Conservation (phyloP, 2,329 filamentous ascomycete species). For the Cryphonectria radicalis region DNA sequence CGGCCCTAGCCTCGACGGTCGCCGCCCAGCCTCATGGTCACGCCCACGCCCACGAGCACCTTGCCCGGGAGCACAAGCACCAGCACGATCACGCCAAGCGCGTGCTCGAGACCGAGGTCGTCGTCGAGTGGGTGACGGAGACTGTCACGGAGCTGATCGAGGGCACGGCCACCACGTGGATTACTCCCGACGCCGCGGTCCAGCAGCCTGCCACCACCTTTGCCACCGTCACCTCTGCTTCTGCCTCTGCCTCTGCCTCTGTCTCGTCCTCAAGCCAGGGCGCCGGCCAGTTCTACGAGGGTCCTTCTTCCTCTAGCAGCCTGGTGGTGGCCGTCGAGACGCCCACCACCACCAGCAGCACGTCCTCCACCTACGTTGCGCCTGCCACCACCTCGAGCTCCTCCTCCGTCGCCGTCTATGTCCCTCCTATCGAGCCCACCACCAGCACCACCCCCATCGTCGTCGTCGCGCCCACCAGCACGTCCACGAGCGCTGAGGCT, state of each 20-base stretch:
- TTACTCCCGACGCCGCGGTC: constrained; percentile 41
- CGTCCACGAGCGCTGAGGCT: constrained; percentile 33
- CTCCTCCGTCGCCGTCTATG: constrained; percentile 18
- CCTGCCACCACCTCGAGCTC: constrained; percentile 36
- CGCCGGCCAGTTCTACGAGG: constrained; percentile 40
- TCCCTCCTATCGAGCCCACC: constrained; percentile 29
- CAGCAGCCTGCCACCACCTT: constrained; percentile 31
- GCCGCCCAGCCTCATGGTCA: constrained; percentile 56
- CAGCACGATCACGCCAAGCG: constrained; percentile 47
- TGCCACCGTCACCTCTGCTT: constrained; percentile 32
- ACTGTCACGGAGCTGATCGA: constrained; percentile 55
- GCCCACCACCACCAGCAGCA: constrained; percentile 19
- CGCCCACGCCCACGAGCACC: constrained; percentile 40
- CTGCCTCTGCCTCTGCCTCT: background rate
- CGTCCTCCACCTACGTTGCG: constrained; percentile 20
- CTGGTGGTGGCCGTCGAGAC: constrained; percentile 26
- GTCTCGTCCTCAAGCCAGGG: constrained; percentile 23
- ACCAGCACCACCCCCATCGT: constrained; percentile 33
- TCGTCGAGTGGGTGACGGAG: constrained; percentile 55
- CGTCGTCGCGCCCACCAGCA: constrained; percentile 30
- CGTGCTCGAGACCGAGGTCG: constrained; percentile 50
- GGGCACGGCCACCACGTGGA: constrained; percentile 50
- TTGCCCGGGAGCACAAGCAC: constrained; percentile 40
- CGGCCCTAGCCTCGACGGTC: constrained; percentile 49
- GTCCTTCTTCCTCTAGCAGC: constrained; percentile 30